Evolutionary conservation across 1,284 basidiomycete genomes (phyloP).

Genomic region (Cutaneotrichosporon curvatum): DNA sequence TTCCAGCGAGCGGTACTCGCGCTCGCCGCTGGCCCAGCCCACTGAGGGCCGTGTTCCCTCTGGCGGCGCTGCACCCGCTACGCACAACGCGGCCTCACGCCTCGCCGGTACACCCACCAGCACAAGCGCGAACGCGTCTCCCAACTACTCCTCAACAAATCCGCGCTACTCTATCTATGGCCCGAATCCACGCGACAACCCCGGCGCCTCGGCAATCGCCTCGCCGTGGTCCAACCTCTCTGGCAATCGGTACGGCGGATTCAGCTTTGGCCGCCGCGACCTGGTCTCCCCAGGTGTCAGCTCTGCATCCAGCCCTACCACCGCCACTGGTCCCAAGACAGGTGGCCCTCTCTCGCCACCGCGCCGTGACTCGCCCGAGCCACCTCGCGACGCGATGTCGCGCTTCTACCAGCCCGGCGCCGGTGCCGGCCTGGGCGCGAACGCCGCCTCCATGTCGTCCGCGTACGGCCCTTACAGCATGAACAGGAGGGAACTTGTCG

Average conservation of each 20-base stretch:
- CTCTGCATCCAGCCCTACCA: background rate
- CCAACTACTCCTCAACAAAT: constrained; percentile 7
- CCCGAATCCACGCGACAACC: constrained; percentile 29
- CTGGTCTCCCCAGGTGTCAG: constrained; percentile 2
- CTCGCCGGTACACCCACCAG: background rate
- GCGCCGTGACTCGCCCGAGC: constrained; percentile 28
- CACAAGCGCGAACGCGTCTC: constrained; percentile 4
- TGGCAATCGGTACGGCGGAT: constrained; percentile 22
- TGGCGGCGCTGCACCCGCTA: background rate
- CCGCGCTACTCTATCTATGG: constrained; percentile 39
- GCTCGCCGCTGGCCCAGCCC: constrained; percentile 24
- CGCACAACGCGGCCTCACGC: background rate
- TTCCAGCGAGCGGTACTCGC: constrained; percentile 29
- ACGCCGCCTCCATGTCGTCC: background rate
- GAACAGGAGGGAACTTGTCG: constrained; percentile 38
- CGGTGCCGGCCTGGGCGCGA: constrained; percentile 2
- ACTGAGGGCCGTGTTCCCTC: constrained; percentile 10
- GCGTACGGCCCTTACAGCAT: constrained; percentile 21
- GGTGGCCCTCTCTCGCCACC: constrained; percentile 19
- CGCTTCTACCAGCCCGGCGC: constrained; percentile 11
- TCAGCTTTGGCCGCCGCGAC: constrained; percentile 28
- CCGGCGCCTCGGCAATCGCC: constrained; percentile 10
- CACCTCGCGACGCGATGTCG: constrained; percentile 16
- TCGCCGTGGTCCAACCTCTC: constrained; percentile 28
- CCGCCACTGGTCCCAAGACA: constrained; percentile 16